phyloP scores from a whole-genome alignment of 495 filamentous ascomycete species.

The Evansstolkia leycettana region DNA sequence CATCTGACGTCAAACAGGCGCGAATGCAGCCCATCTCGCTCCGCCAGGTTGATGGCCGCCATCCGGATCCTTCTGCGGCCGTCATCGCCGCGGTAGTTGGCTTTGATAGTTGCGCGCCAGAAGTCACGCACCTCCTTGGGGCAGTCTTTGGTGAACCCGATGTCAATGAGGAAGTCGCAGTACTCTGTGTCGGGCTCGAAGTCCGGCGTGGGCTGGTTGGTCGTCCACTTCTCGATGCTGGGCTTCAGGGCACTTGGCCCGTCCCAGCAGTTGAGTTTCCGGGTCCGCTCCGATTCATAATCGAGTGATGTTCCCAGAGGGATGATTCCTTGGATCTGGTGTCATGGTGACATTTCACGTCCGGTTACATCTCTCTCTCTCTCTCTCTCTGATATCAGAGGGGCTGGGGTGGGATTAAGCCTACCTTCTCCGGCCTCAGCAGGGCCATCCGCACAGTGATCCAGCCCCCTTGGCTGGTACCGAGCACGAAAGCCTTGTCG shows the following conservation, averaged over 20 bases:
- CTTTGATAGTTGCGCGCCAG: constrained; percentile 41
- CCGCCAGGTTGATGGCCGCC: constrained; percentile 43
- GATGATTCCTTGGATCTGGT: constrained; percentile 48
- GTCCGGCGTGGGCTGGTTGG: constrained; percentile 25
- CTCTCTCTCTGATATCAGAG: background rate
- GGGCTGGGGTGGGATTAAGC: background rate
- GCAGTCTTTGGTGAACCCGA: constrained; percentile 37
- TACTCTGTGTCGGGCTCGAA: constrained; percentile 44
- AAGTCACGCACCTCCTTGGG: constrained; percentile 26
- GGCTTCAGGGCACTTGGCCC: constrained; percentile 24
- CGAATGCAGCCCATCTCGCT: constrained; percentile 43
- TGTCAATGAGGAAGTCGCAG: constrained; percentile 39
- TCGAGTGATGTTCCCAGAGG: constrained; percentile 52
- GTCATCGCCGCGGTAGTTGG: constrained; percentile 45
- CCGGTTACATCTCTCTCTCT: too few relatives aligned
- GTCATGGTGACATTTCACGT: too few relatives aligned
- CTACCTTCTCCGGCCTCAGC: constrained; percentile 43
- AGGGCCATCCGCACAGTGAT: constrained; percentile 47
- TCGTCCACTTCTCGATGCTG: constrained; percentile 36
- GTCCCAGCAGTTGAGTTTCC: constrained; percentile 45
- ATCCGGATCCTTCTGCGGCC: constrained; percentile 42
- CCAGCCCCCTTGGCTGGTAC: constrained; percentile 54
- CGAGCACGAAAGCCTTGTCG: constrained; percentile 42
- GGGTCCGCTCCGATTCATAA: constrained; percentile 41
- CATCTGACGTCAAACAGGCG: constrained; percentile 43